phyloP scores from a whole-genome alignment of 2,329 filamentous ascomycete species.

The Colletotrichum sp. region DNA sequence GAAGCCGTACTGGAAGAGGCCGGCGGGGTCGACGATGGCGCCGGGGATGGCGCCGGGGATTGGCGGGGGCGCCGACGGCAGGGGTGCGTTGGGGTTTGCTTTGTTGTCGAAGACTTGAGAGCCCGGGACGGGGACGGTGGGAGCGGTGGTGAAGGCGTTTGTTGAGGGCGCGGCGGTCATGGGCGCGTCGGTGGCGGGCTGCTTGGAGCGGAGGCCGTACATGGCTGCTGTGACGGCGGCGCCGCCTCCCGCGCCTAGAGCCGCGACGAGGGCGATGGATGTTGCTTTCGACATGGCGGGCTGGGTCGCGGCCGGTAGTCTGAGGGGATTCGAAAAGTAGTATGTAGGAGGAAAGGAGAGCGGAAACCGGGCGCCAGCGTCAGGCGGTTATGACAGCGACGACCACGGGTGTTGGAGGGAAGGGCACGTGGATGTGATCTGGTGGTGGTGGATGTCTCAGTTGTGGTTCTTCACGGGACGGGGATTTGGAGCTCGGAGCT shows the following conservation, averaged over 20 bases:
- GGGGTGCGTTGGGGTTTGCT: slow-evolving; percentile 21
- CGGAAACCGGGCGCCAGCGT: not conserved
- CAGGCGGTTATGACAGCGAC: slow-evolving; percentile 3
- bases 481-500: slow-evolving; percentile 7
- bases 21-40: slow-evolving; percentile 72
- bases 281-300: slow-evolving; percentile 78
- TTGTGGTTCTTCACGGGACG: slow-evolving; percentile 4
- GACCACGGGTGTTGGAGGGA: slow-evolving; percentile 6
- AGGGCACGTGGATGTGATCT: slow-evolving; percentile 20
- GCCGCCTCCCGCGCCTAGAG: slow-evolving; percentile 76
- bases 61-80: slow-evolving; percentile 26
- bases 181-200: slow-evolving; percentile 33
- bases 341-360: not conserved
- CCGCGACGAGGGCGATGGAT: slow-evolving; percentile 72
- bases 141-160: slow-evolving; percentile 30
- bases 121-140: slow-evolving; percentile 55
- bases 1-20: slow-evolving; percentile 87
- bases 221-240: slow-evolving; percentile 76
- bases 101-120: slow-evolving; percentile 55
- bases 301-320: slow-evolving; percentile 1
- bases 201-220: slow-evolving; percentile 58
- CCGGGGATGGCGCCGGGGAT: slow-evolving; percentile 34
- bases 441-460: slow-evolving; percentile 14
- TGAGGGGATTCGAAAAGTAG: not conserved
- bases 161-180: slow-evolving; percentile 27